phyloP scores from a whole-genome alignment of 2,329 filamentous ascomycete genomes.

The Cryoendolithus antarcticus region DNA sequence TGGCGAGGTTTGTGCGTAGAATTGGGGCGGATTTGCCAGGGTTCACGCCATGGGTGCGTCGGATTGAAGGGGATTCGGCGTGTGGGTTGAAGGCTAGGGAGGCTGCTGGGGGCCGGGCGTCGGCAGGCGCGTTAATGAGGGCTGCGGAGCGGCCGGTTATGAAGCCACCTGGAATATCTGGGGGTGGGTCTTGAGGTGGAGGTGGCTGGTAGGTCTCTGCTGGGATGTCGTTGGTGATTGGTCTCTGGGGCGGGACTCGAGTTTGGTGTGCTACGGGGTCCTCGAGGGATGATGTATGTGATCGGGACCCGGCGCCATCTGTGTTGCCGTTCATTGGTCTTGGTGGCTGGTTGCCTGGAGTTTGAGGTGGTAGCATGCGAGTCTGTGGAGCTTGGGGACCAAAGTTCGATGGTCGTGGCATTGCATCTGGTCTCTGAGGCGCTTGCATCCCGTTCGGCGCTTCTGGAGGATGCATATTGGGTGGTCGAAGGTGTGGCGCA shows the following conservation, averaged over 20 bases:
- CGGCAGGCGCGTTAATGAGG: constrained; percentile 23
- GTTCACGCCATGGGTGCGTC: constrained; percentile 79
- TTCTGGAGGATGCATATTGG: constrained; percentile 15
- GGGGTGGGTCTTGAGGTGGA: constrained; percentile 15
- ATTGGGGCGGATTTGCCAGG: constrained; percentile 66
- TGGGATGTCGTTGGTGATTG: constrained; percentile 3
- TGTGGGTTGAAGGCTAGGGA: constrained; percentile 35
- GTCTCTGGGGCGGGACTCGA: constrained; percentile 7
- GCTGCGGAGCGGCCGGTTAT: constrained; percentile 34
- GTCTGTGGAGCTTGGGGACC: constrained; percentile 10
- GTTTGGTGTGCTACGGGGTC: constrained; percentile 8
- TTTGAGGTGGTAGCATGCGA: constrained; percentile 17
- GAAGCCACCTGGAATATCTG: constrained; percentile 30
- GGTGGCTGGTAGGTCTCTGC: constrained; percentile 10
- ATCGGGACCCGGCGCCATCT: constrained; percentile 15
- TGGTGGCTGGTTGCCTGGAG: constrained; percentile 16
- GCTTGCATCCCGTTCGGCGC: constrained; percentile 12
- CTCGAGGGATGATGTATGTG: constrained; percentile 18
- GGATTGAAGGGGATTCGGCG: constrained; percentile 57
- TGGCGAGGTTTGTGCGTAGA: constrained; percentile 27
- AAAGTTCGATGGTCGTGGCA: constrained; percentile 11
- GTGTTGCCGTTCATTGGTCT: constrained; percentile 2
- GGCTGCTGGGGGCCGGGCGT: constrained; percentile 20
- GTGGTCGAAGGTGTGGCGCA: constrained; percentile 19
- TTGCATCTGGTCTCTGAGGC: constrained; percentile 13